These are phyloP conservation scores for Colletotrichum sp. DNA, from an alignment of 2,329 filamentous ascomycete species.

Conservation along the genomic window DNA sequence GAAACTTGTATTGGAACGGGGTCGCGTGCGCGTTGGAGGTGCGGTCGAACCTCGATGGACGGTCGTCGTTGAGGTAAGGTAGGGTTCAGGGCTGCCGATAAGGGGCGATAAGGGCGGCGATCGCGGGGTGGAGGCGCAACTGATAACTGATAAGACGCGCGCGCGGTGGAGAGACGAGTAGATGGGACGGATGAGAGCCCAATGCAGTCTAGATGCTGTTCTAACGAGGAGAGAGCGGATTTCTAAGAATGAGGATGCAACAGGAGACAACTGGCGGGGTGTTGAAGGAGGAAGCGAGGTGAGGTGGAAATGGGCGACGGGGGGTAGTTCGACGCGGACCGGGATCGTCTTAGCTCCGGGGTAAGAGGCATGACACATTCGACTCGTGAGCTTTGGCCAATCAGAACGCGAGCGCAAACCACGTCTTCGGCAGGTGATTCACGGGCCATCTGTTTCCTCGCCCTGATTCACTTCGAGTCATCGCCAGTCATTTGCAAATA, in stretches of 20 bases:
- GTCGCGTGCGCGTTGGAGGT: background rate
- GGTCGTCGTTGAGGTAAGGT: background rate
- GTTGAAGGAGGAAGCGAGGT: background rate
- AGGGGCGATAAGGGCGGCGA: slow-evolving; percentile 4
- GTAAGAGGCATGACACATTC: slow-evolving; percentile 3
- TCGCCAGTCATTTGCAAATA: background rate
- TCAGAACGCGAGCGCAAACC: slow-evolving; percentile 18
- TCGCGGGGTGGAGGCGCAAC: slow-evolving; percentile 2
- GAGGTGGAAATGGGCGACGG: background rate
- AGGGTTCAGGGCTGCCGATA: slow-evolving; percentile 20
- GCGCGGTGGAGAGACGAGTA: background rate
- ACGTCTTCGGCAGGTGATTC: slow-evolving; percentile 7
- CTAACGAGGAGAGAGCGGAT: accelerated
- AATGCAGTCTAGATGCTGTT: background rate
- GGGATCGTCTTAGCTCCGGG: slow-evolving; percentile 15
- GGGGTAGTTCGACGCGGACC: background rate
- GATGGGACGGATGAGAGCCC: too few relatives aligned
- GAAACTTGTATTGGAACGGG: background rate
- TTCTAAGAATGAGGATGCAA: background rate
- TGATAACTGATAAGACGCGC: background rate
- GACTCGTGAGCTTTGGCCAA: slow-evolving; percentile 11
- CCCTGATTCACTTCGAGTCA: background rate
- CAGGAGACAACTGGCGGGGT: background rate
- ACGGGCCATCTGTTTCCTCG: background rate
- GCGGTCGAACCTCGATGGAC: background rate